Evolutionary conservation across 306 rosid species (phyloP), one percentile per base, ranked within the genome.

Genomic region (Fagus sylvatica): DNA sequence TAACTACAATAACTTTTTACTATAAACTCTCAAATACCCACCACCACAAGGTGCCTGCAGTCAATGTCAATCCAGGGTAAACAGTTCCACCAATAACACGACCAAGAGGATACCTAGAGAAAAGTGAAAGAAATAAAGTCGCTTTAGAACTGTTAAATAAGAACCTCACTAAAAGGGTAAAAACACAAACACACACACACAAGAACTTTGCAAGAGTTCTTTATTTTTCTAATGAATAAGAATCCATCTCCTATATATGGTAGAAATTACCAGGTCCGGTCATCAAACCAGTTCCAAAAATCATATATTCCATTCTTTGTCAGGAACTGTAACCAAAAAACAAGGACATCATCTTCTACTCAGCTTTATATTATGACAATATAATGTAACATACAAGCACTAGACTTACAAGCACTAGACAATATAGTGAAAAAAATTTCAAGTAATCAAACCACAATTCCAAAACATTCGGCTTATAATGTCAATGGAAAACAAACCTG

Each of bases 201-300:
- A 53, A 73, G 51, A 36, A 69, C 51, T 70, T 39, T 30, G 40
- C 71, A 32, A 3, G n/a, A 11, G 40, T 32, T 32, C 5, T 61
- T 61, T 8, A 12, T 7, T 60, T 30, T 59, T 3, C 6, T 61
- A 15, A 61, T 33, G 19, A 42, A 60, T 60, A 53, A 64, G 64
- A 78, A 42, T 19, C 33, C n/a, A 56, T 5, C 11, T 28, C 15
- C 48, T 54, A 74, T n/a, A 41, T 41, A 11, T 7, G 54, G 41
- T 30, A 53, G 76, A 81, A 78, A 65, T 69, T 91, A 95, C 98
- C 98, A 95, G 70, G 98, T 95, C 48, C 98, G 91, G 72, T 95
- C 98, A 85, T 95, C 98, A 79, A 95, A 95, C 98, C 98, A 95
- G 83, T 95, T 95, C 98, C 98, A 92, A 84, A 95, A 95, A 62